These are phyloP conservation scores for Populus simonii DNA, from an alignment of 345 rosid genomes.

Conservation along the genomic window DNA sequence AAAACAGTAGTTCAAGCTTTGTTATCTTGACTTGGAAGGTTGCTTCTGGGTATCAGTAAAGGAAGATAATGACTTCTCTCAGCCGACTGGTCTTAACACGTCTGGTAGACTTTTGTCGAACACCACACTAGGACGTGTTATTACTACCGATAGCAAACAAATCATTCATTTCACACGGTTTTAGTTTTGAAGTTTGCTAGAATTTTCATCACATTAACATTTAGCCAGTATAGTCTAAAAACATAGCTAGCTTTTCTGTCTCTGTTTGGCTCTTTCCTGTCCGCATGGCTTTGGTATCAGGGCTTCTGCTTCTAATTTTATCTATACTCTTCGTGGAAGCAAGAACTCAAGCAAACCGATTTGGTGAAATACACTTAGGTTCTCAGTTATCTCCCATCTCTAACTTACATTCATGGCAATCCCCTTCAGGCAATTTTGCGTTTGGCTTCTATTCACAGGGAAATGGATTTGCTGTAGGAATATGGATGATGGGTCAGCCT, in stretches of 20 bases:
- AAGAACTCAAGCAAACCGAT: neutral
- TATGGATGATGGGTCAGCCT: neutral
- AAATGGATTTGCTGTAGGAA: constrained; percentile 6
- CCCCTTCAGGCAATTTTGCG: constrained; percentile 24
- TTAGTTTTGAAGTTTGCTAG: too few species aligned
- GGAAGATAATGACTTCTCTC: neutral
- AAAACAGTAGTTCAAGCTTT: neutral
- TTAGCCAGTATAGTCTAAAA: neutral
- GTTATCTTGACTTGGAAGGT: neutral
- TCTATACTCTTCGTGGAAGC: neutral
- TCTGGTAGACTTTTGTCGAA: neutral
- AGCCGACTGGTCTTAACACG: neutral
- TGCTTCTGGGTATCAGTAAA: neutral
- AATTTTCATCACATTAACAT: neutral
- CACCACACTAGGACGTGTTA: constrained; percentile 3
- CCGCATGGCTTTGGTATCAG: neutral
- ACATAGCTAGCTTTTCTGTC: neutral
- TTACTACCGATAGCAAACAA: neutral
- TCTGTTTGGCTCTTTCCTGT: neutral
- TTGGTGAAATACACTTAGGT: neutral
- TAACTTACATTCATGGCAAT: constrained; percentile 7
- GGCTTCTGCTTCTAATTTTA: neutral
- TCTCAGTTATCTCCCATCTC: constrained; percentile 7
- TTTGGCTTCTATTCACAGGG: constrained; percentile 29
- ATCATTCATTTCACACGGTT: neutral